These are phyloP conservation scores for Erodium chrysanthum DNA, from an alignment of 441 rosid species.

Conservation along the genomic window DNA sequence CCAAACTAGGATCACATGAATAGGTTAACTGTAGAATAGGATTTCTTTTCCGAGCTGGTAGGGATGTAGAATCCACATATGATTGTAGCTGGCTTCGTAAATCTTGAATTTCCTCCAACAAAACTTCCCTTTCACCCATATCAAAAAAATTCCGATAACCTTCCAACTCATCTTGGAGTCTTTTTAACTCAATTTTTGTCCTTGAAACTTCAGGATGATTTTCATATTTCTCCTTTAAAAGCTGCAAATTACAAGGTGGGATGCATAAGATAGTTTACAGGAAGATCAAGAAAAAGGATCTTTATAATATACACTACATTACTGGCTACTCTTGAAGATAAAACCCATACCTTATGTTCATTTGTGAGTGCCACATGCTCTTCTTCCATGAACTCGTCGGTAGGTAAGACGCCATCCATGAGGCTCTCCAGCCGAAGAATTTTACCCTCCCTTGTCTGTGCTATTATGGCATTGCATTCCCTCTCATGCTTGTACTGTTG, in stretches of 20 bases:
- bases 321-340: constrained; percentile 11
- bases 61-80: constrained; percentile 58
- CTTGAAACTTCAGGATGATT: constrained; percentile 80
- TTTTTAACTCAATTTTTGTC: constrained; percentile 64
- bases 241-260: constrained; percentile 36
- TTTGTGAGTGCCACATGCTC: constrained; percentile 62
- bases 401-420: constrained; percentile 85
- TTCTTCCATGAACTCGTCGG: constrained; percentile 82
- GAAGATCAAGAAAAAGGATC: constrained; percentile 2
- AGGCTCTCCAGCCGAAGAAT: constrained; percentile 88
- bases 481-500: constrained; percentile 98
- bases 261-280: constrained; percentile 14
- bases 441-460: constrained; percentile 86
- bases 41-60: constrained; percentile 38
- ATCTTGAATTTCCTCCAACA: constrained; percentile 89
- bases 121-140: constrained; percentile 83
- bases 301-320: neutral
- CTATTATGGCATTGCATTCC: constrained; percentile 86
- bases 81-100: constrained; percentile 72
- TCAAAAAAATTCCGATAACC: constrained; percentile 62
- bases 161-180: constrained; percentile 78
- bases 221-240: constrained; percentile 76
- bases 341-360: constrained; percentile 58
- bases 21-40: constrained; percentile 50
- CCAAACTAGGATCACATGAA: constrained; percentile 40